Evolutionary conservation across 164 flowering plant species (phyloP).

Genomic region (Protea cynaroides): DNA sequence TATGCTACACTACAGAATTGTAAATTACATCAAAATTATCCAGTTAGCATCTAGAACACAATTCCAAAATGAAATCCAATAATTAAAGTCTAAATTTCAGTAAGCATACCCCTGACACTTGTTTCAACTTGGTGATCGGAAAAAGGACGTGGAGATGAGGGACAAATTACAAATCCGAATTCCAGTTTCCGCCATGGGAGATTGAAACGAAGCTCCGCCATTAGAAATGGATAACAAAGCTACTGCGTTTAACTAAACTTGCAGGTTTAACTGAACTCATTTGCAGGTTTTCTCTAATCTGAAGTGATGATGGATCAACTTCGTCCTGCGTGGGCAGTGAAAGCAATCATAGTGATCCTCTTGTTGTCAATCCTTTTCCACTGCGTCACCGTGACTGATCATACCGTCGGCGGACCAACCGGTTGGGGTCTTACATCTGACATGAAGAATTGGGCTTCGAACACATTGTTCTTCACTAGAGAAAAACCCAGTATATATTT

Average conservation of each 20-base stretch:
- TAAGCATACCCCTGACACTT: constrained; percentile 12
- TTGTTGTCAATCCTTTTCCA: constrained; percentile 20
- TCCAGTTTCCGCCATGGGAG: constrained; percentile 1
- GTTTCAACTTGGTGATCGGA: constrained; percentile 14
- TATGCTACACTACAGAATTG: constrained; percentile 62
- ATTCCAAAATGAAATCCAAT: not conserved
- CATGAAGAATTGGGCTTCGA: constrained; percentile 25
- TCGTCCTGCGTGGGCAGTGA: constrained; percentile 15
- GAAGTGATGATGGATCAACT: constrained; percentile 5
- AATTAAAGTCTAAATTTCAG: not conserved
- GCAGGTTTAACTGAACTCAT: no score
- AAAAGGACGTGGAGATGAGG: not conserved
- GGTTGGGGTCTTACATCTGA: constrained; percentile 38
- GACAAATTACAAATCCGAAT: constrained; percentile 6
- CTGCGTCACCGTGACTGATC: constrained; percentile 27
- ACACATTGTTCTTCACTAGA: constrained; percentile 22
- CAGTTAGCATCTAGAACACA: not conserved
- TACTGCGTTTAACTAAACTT: no score
- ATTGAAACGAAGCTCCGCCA: constrained; percentile 9
- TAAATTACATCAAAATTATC: not conserved
- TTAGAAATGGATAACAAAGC: no score
- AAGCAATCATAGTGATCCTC: constrained; percentile 15
- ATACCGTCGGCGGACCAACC: constrained; percentile 36
- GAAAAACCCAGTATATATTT: no score
- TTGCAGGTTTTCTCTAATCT: not conserved